Evolutionary conservation across 805 yeast genomes (phyloP), one percentile per base, ranked within the genome.

Genomic region (Candida chauliodis): DNA sequence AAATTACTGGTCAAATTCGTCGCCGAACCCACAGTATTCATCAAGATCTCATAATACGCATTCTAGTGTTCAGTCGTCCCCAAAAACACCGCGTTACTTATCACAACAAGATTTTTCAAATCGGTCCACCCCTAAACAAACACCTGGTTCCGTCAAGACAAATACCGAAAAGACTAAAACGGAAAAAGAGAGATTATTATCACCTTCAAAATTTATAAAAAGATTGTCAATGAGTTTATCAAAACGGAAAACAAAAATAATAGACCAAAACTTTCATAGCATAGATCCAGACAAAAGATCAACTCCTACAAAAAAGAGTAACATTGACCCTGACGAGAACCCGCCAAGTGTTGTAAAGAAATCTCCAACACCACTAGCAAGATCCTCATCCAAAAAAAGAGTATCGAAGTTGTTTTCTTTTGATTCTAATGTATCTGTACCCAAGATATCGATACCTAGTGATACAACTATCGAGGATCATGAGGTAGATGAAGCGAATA

Each of bases 201-300:
- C 37, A 5, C 37, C 37, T 8, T 25, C 37, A 2, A 26, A 26
- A 26, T 26, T 34, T 14, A 34, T 34, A 4, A 34, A 26, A 34
- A 25, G 37, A 19, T 26, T 34, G 20, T 34, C 37, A 3, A 23
- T 26, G 18, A 22, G 21, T 8, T 26, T 34, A 26, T 34, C 37
- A 19, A 34, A n/a, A 10, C 17, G 27, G 20, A 26, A 8, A 11
- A 24, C 37, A 34, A 25, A 27, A n/a, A 10, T 8, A 19, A 16
- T n/a, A 10, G 30, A 15, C 19, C 35, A 21, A 15, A 21, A 21
- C 14, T 14, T n/a, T 16, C 15, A 8, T 19, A 32, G 8, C 17
- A n/a, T 30, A 21, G 24, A 15, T 30, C 9, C 24, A 30, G 21
- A 19, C 14, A 8, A 3, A 5, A 19, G 19, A 13, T 9, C 30